Evolutionary conservation across 257 asterid genomes (phyloP), one percentile per base, ranked within the genome.

Genomic region (Solanum chmielewskii): DNA sequence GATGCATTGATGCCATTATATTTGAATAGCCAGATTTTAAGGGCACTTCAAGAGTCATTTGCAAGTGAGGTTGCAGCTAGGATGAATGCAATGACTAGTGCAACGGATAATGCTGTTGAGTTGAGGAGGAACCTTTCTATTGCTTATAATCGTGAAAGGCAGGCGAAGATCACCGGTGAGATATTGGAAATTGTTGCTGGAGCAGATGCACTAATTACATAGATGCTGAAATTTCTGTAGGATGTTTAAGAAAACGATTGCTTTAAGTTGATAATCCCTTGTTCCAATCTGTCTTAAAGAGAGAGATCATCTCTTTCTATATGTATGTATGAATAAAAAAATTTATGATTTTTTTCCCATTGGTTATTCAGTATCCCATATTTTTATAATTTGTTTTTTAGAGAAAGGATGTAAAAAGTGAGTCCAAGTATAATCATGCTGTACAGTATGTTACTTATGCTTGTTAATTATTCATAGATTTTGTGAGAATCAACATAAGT

Each of bases 1-100:
- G 98, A 95, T 92, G 98, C 95, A 7, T 73, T 95, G 90, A 90
- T 95, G 95, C 98, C 98, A 16, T 93, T 94, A 21, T 94, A 95
- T 89, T 89, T 94, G 94, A 94, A 95, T 47, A 94, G 97, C 86
- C 97, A 94, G 93, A 92, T 95, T 71, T 86, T 95, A 93, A 92
- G 91, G 93, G 96, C 98, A 2, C 89, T 94, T 90, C 98, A 94
- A 89, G 98, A 95, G 86, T 94, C 97, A n/a, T 93, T 92, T 71
- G 98, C 98, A 1, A 95, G 98, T 73, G 98, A 95, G 78, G 89
- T 95, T 33, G 92, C 95, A 2, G 88, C 96, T 4, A 93, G 98
- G 88, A 95, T 95, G 98, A 95, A 95, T 85, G 92, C 98, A 5
- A 95, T 95, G 95, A 90, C 91, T 85, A 94, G 73, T 89, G 98